A percentile compares a stretch with the other conserved stretches of the same genome.
These are phyloP conservation scores for Codiaeum variegatum DNA, from an alignment of 441 rosid species.

Conservation along the genomic window DNA sequence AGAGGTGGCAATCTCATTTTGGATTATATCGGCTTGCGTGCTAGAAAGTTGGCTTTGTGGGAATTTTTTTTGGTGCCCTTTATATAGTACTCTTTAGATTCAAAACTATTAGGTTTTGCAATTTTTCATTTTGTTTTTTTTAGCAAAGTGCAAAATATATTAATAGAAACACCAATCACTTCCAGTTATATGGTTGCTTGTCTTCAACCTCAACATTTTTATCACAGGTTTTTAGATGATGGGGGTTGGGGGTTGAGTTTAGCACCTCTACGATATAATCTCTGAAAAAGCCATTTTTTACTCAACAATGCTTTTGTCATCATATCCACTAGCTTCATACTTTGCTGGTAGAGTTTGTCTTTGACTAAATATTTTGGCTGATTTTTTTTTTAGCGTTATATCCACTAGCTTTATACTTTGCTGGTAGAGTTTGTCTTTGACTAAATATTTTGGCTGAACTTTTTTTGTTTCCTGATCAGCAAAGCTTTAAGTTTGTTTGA, in stretches of 20 bases:
- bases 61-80: not conserved
- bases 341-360: not conserved
- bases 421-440: not conserved
- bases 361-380: slow-evolving; percentile 23
- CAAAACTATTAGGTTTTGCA: too few species aligned
- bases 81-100: not conserved
- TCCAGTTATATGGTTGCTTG: not conserved
- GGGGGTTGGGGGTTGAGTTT: not conserved
- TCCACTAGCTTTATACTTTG: too few species aligned
- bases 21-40: not conserved
- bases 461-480: slow-evolving; percentile 41
- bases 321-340: too few species aligned
- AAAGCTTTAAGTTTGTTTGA: slow-evolving; percentile 85
- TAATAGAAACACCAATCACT: not conserved
- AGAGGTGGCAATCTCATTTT: not conserved
- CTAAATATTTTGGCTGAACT: slow-evolving; percentile 25
- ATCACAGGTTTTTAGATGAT: not conserved
- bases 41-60: not conserved
- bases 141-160: not conserved
- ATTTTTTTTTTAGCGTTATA: too few species aligned
- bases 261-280: slow-evolving; percentile 11
- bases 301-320: too few species aligned
- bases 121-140: too few species aligned
- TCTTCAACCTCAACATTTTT: not conserved
- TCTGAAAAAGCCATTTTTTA: too few species aligned